Conservation (phyloP, 2,329 filamentous ascomycete species). For the Cytospora paraplurivora region DNA sequence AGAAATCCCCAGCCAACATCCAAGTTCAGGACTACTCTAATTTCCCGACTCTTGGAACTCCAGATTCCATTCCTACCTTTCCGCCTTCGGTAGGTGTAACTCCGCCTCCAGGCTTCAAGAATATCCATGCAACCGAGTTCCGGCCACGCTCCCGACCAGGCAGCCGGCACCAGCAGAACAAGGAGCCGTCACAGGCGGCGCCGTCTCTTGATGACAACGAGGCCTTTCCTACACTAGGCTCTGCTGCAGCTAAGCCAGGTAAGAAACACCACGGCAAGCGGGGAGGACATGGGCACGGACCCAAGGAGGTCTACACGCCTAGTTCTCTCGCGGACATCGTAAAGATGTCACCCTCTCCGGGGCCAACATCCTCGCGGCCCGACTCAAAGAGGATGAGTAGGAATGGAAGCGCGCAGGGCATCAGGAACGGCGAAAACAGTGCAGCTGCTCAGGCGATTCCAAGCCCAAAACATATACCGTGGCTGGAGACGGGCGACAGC, state of each 20-base stretch:
- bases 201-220: constrained; percentile 90
- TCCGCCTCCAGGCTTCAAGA: constrained; percentile 71
- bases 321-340: constrained; percentile 91
- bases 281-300: constrained; percentile 73
- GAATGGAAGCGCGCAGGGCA: constrained; percentile 65
- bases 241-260: constrained; percentile 70
- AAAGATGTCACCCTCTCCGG: constrained; percentile 90
- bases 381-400: constrained; percentile 61
- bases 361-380: constrained; percentile 60
- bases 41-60: constrained; percentile 75
- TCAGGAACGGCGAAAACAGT: constrained; percentile 74
- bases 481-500: constrained; percentile 89
- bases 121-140: constrained; percentile 62
- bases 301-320: constrained; percentile 68
- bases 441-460: constrained; percentile 81
- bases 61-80: constrained; percentile 60
- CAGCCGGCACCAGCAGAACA: constrained; percentile 73
- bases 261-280: constrained; percentile 96
- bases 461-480: constrained; percentile 88
- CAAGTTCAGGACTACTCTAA: constrained; percentile 82
- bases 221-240: constrained; percentile 87
- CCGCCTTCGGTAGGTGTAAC: constrained; percentile 57
- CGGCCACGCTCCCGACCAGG: constrained; percentile 79
- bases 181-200: constrained; percentile 65
- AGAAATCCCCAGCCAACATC: constrained; percentile 66